Evolutionary conservation across 2,329 filamentous ascomycete species (phyloP), one percentile per base, ranked within the genome.

Genomic region (Myriosclerotinia scirpicola): DNA sequence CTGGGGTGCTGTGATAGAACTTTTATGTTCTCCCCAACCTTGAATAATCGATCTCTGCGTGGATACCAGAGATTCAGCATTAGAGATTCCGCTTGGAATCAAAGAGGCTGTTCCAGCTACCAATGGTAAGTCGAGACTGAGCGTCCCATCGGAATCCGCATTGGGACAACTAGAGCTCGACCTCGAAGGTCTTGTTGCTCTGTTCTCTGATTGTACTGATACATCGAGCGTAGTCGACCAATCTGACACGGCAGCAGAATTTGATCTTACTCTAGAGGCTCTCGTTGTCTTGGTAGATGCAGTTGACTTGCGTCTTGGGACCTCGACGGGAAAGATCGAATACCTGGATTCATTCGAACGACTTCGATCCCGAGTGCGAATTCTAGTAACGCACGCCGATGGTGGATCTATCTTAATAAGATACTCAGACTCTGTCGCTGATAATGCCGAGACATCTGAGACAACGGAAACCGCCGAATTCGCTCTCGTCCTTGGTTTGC

Each of bases 301-400:
- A 12, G 54, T 52, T 34, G 63, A 44, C 42, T 60, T 60, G 12
- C 36, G 54, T 22, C 63, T 59, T 14, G 63, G 48, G 20, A 42
- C 36, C 26, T 65, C 63, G 46, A 17, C 20, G 4, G 63, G 54
- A 15, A 65, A 65, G 1, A 65, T 59, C 9, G 63, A 65, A 26
- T 65, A 65, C 17, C 54, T 53, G 11, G 54, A 65, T 52, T 65
- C 63, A 38, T 53, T 62, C 5, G 46, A 62, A 40, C 15, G 22
- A 40, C 63, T 60, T 22, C 63, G 15, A 36, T n/a, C 63, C 26
- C 63, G 30, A 60, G 42, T 26, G 3, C 26, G 26, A 26, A 26
- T 50, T 14, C 26, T 53, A 42, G 54, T 53, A 53, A 12, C 3
- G 5, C 36, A 42, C 36, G 20, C 22, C 5, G 46, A 34, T 44